Evolutionary conservation across 148 eudicot genomes (phyloP), one percentile per base, ranked within the genome.

Genomic region (Fagopyrum homotropicum): DNA sequence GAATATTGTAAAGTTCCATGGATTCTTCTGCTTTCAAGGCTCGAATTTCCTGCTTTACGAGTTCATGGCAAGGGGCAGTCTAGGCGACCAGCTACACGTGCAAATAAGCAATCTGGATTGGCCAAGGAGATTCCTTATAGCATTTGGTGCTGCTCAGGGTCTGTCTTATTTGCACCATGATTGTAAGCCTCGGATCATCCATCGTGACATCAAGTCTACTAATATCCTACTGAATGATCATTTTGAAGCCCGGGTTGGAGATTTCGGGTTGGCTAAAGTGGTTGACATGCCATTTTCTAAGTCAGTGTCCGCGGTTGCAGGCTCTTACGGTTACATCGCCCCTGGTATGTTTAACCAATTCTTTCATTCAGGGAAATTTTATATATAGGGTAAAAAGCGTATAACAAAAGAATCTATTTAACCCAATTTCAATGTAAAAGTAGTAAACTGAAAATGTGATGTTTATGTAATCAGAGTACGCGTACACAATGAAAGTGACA

Each of bases 271-370:
- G 86, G 98, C 98, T 2, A 93, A 93, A 84, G 81, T 93, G 77
- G 86, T 93, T 30, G 98, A 91, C 81, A 81, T 89, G 81, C 89
- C 98, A 0, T 80, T 80, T 49, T 88, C 98, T 6, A 89, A 85
- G 83, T 91, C 97, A 52, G 91, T 93, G 85, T 89, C 98, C 50
- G 94, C 91, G 35, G 88, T 93, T 76, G 98, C 98, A 76, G 98
- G 98, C 71, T 93, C 97, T 9, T 93, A 91, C 69, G 98, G 98
- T 81, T 93, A 93, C 84, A 93, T 93, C 78, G 97, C 98, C 60
- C 98, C 98, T 68, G 97, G 98, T 93, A 87, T 82, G 79, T 43
- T 75, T 30, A n/a, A 57, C 63, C 4, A n/a, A 22, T 22, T 22
- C 26, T 22, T 22, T 22, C 26, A 22, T 22, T 22, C 26, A 22